Conservation (phyloP, 176 grass and related monocot species). For the Bonia amplexicaulis region DNA sequence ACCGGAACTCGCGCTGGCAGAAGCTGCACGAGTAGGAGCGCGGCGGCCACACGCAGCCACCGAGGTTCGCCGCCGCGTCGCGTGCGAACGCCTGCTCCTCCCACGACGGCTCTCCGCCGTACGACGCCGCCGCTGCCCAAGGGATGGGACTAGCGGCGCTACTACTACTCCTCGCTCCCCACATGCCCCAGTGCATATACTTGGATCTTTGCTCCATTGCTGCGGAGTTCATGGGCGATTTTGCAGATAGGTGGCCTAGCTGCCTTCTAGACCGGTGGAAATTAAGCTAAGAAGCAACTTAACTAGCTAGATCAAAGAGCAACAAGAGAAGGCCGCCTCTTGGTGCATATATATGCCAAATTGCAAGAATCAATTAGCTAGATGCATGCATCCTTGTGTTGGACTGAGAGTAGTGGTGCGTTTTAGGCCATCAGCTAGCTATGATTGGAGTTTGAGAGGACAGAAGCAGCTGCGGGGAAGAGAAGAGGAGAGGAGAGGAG, state of each 20-base stretch:
- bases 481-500: not conserved
- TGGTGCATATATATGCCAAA: not conserved
- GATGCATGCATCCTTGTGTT: not conserved
- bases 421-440: not conserved
- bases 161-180: not conserved
- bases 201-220: slow-evolving; percentile 37
- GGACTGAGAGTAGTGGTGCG: not conserved
- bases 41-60: slow-evolving; percentile 76
- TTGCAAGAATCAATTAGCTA: not conserved
- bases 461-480: not conserved
- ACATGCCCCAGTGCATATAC: not conserved
- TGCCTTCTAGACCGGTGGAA: not conserved
- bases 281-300: not conserved
- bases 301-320: not conserved
- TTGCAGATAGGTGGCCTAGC: not conserved
- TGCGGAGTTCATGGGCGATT: slow-evolving; percentile 8
- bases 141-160: not conserved
- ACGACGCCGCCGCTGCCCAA: slow-evolving; percentile 4
- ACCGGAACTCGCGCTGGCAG: slow-evolving; percentile 83
- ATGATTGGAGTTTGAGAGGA: not conserved
- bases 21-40: slow-evolving; percentile 87
- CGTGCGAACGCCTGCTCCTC: slow-evolving; percentile 85
- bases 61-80: slow-evolving; percentile 54
- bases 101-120: slow-evolving; percentile 43
- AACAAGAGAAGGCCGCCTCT: not conserved